Base-by-base conservation (phyloP, 148 eudicot species). In the Heliamphora exappendiculata region DNA sequence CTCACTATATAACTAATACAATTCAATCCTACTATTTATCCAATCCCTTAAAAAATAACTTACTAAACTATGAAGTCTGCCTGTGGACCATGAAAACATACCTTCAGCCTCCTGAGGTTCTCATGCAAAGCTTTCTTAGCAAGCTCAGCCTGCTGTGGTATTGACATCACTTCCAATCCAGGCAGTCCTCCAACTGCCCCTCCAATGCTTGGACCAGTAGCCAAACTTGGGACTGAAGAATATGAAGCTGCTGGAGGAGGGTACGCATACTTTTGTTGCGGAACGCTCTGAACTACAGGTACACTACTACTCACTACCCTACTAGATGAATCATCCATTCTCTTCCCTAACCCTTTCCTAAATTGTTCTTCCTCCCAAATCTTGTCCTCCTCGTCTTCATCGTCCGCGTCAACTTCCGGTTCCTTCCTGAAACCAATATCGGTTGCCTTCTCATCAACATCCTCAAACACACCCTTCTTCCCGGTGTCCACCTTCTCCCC, bases 281-380 rank as follows among this genome's bases (percentile, higher is more conserved):
- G 86, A 72, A 55, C 82, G 75, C 86, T 79, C 73, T 84, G 90
- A 81, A 55, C 83, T 33, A 78, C 69, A 67, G 79, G 67, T 78
- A 60, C 88, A 78, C 77, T 77, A 71, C 36, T 62, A 75, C 84
- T 78, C 37, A 80, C 81, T 19, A 71, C 86, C 54, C 84, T 84
- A 78, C 75, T 73, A 62, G 84, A n/a, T 36, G 90, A 88, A 29
- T 93, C 96, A 55, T 95, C 98, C 80, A 88, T 79, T 82, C 96
- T 88, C 83, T 89, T 95, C 68, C 97, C 97, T n/a, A 95, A 47
- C 72, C 89, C 98, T 78, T 95, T 95, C 83, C 97, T 89, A 45
- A 89, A 83, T 75, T 92, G 97, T 82, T 92, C 98, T 74, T 92
- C 97, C 70, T 92, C 97, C 98, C 97, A 95, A 78, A 84, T 86